A percentile compares a stretch with the other conserved stretches of the same genome.
phyloP scores from a whole-genome alignment of 2,329 filamentous ascomycete genomes.

The Fusarium sp. region DNA sequence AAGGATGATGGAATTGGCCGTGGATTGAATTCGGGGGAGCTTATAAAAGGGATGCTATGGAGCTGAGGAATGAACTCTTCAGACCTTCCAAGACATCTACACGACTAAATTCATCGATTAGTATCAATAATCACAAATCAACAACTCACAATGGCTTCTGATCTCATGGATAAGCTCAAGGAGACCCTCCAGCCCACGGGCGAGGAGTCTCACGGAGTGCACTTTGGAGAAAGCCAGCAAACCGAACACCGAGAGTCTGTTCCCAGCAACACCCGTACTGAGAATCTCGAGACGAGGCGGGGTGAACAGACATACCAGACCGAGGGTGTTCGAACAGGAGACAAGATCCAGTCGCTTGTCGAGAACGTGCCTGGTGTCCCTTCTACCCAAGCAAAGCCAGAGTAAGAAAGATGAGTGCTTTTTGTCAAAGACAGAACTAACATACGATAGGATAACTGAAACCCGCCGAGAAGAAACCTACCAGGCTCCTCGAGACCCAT shows the following conservation, averaged over 20 bases:
- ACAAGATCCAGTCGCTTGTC: conserved; percentile 25
- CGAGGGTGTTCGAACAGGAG: conserved; percentile 26
- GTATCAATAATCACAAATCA: not conserved
- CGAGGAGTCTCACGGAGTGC: conserved; percentile 11
- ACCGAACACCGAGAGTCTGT: conserved; percentile 14
- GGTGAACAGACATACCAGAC: not conserved
- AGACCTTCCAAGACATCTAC: not conserved
- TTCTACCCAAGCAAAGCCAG: conserved; percentile 1
- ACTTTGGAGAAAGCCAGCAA: not conserved
- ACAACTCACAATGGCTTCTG: conserved; percentile 26
- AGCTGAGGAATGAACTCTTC: not conserved
- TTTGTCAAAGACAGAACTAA: not conserved
- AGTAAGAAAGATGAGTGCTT: not conserved
- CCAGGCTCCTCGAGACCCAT: not conserved
- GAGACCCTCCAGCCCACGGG: conserved; percentile 26
- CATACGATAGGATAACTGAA: not conserved
- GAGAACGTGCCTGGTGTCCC: conserved; percentile 26
- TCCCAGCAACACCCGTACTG: not conserved
- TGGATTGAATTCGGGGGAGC: not conserved
- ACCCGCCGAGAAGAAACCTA: conserved; percentile 3
- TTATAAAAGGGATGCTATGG: conserved; percentile 5
- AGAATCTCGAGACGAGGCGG: not conserved
- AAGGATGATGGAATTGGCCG: conserved; percentile 9
- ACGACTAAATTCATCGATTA: not conserved
- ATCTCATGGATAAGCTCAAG: conserved; percentile 38